A percentile compares a stretch with the other conserved stretches of the same genome.
Evolutionary conservation across 106 monocot genomes (phyloP).

Genomic region (Acorus gramineus): DNA sequence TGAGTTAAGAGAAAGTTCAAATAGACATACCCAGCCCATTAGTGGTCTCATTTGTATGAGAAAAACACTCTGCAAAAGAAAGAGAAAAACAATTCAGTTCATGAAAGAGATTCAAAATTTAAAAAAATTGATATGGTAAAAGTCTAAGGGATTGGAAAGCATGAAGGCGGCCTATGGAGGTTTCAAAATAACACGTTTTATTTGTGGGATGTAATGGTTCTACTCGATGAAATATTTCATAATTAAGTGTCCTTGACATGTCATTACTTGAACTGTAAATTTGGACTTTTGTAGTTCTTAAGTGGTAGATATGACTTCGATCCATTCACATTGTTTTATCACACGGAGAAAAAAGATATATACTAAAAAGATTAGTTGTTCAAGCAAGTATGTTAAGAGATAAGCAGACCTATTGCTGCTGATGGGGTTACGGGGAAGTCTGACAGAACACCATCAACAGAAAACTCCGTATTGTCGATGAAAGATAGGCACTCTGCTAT

Average conservation of each 20-base stretch:
- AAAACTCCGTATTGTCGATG: constrained; percentile 57
- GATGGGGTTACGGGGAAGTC: constrained; percentile 80
- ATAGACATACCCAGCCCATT: constrained; percentile 30
- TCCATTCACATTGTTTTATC: too few species aligned
- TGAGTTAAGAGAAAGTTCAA: neutral
- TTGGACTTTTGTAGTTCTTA: too few species aligned
- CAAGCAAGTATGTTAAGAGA: neutral
- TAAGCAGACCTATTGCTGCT: constrained; percentile 59
- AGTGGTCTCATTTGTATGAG: constrained; percentile 44
- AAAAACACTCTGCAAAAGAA: constrained; percentile 60
- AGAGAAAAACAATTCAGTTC: neutral
- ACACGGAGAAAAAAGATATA: neutral
- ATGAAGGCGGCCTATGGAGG: too few species aligned
- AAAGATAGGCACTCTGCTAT: constrained; percentile 53
- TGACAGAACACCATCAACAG: constrained; percentile 81
- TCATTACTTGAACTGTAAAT: too few species aligned
- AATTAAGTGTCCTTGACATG: too few species aligned
- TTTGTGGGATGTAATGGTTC: too few species aligned
- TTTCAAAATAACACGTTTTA: too few species aligned
- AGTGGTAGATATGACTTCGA: too few species aligned
- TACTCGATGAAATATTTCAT: too few species aligned
- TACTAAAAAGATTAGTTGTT: neutral
- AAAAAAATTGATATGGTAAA: neutral
- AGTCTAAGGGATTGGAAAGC: too few species aligned
- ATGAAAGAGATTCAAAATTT: neutral